A percentile compares a stretch with the other conserved stretches of the same genome.
Evolutionary conservation across 176 grass and related monocot species (phyloP).

Genomic region (Triticum urartu): DNA sequence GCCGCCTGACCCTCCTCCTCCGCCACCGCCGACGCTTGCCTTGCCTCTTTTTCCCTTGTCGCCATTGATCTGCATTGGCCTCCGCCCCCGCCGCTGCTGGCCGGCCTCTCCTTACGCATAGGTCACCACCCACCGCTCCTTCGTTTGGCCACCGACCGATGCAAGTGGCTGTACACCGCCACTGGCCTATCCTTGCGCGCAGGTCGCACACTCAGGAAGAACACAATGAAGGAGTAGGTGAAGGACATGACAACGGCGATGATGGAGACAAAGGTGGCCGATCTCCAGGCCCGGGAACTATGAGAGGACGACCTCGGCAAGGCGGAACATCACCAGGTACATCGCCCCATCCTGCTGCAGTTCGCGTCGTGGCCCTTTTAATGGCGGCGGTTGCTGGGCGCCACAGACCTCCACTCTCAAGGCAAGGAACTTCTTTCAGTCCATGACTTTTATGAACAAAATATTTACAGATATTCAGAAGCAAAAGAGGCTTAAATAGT

Average conservation of each 20-base stretch:
- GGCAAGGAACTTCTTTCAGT: background rate
- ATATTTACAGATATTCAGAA: background rate
- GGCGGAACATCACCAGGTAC: slow-evolving; percentile 75
- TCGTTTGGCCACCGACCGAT: too few relatives aligned
- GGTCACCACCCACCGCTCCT: too few relatives aligned
- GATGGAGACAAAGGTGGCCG: slow-evolving; percentile 70
- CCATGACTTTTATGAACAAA: background rate
- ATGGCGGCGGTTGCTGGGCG: slow-evolving; percentile 69
- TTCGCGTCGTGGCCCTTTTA: slow-evolving; percentile 40
- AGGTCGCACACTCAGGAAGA: too few relatives aligned
- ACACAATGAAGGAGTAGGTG: slow-evolving; percentile 65
- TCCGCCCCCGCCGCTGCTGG: too few relatives aligned
- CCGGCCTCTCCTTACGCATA: too few relatives aligned
- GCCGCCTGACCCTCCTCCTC: too few relatives aligned
- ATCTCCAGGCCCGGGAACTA: slow-evolving; percentile 79
- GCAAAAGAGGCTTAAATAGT: too few relatives aligned
- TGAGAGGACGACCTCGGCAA: slow-evolving; percentile 54
- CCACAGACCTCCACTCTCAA: slow-evolving; percentile 47
- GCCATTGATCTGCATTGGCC: too few relatives aligned
- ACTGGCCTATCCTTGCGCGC: too few relatives aligned
- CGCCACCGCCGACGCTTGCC: too few relatives aligned
- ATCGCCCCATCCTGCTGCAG: slow-evolving; percentile 65
- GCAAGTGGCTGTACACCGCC: too few relatives aligned
- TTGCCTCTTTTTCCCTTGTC: too few relatives aligned
- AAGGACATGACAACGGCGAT: slow-evolving; percentile 77